phyloP scores from a whole-genome alignment of 2,329 filamentous ascomycete species.

The Microdochium paspali region DNA sequence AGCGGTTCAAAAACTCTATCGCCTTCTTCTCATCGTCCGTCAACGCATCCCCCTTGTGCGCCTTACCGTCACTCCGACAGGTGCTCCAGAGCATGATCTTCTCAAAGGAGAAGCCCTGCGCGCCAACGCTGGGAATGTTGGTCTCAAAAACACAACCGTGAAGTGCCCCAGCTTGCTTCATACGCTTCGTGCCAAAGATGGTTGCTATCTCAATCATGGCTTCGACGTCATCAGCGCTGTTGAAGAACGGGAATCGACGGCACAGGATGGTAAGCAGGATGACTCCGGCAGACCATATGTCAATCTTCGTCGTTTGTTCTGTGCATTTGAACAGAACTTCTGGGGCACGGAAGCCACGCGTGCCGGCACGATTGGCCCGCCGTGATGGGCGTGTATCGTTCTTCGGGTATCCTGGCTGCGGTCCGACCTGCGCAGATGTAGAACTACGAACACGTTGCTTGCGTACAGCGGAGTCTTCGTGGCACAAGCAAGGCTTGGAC shows the following conservation, averaged over 20 bases:
- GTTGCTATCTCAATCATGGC: conserved; percentile 96
- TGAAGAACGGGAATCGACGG: conserved; percentile 94
- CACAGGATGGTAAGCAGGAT: conserved; percentile 92
- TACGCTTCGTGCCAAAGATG: conserved; percentile 78
- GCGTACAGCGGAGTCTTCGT: conserved; percentile 52
- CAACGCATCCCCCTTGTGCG: conserved; percentile 40
- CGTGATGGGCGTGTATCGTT: conserved; percentile 80
- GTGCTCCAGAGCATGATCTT: conserved; percentile 96
- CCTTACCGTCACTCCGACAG: conserved; percentile 55
- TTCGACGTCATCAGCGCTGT: conserved; percentile 95
- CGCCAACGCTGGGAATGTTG: conserved; percentile 81
- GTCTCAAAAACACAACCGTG: conserved; percentile 92
- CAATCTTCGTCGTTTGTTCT: conserved; percentile 85
- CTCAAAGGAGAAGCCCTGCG: conserved; percentile 77
- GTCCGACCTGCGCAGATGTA: conserved; percentile 43
- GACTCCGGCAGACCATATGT: conserved; percentile 96
- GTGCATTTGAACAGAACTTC: conserved; percentile 98
- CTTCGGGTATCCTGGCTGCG: conserved; percentile 70
- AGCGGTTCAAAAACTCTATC: conserved; percentile 60
- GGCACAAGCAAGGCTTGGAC: conserved; percentile 73
- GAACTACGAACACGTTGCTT: conserved; percentile 43
- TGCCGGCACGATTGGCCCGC: conserved; percentile 89
- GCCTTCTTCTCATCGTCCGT: conserved; percentile 62
- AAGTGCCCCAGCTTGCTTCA: conserved; percentile 72
- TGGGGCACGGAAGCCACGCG: conserved; percentile 88